These are phyloP conservation scores for Phaeosphaeria sp. DNA, from an alignment of 2,329 filamentous ascomycete genomes.

Conservation along the genomic window DNA sequence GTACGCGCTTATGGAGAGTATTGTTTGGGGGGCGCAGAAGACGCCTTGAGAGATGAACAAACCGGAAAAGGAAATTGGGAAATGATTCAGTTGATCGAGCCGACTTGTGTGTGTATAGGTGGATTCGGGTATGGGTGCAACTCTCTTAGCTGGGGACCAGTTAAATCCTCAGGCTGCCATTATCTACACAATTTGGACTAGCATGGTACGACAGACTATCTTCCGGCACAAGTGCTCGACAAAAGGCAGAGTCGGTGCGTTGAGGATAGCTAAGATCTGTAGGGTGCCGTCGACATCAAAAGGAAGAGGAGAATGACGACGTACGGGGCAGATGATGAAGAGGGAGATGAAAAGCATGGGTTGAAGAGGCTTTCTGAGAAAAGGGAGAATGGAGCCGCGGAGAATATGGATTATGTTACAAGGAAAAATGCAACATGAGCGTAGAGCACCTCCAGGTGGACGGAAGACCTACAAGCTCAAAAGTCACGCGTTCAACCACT, in stretches of 20 bases:
- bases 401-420: no score
- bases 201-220: not conserved
- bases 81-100: not conserved
- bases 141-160: not conserved
- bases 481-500: not conserved
- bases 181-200: no score
- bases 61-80: not conserved
- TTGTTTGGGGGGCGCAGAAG: conserved; percentile 52
- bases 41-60: conserved; percentile 24
- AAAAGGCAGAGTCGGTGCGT: not conserved
- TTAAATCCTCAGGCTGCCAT: no score
- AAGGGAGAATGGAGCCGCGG: no score
- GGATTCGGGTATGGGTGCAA: no score
- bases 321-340: no score
- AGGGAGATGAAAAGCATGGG: not conserved
- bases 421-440: not conserved
- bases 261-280: not conserved
- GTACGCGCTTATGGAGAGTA: conserved; percentile 57
- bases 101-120: no score
- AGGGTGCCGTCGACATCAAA: not conserved
- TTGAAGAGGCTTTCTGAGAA: no score
- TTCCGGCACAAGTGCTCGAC: not conserved
- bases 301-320: not conserved
- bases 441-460: not conserved
- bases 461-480: not conserved